Conservation (phyloP, 2,329 filamentous ascomycete genomes). For the Pseudodiploospora longispora region DNA sequence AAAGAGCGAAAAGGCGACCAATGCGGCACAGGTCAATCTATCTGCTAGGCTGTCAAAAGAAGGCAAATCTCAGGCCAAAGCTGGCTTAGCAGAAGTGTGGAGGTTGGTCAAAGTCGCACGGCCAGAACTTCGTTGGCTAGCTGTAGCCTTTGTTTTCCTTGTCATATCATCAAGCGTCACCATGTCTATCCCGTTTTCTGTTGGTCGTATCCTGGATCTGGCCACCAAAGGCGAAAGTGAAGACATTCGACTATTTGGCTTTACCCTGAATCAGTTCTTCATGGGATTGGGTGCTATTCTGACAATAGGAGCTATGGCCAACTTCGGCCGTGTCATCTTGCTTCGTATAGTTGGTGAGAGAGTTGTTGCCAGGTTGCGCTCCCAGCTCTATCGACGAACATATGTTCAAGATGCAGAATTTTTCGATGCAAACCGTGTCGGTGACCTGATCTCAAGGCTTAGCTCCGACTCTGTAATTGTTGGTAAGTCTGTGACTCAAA, state of each 20-base stretch:
- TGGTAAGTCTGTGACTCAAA: conserved; percentile 96
- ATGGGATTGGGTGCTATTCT: conserved; percentile 67
- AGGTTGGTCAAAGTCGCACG: conserved; percentile 81
- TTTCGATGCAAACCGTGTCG: conserved; percentile 95
- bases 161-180: conserved; percentile 86
- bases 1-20: conserved; percentile 74
- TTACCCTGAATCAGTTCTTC: conserved; percentile 85
- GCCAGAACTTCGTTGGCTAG: conserved; percentile 73
- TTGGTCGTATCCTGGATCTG: conserved; percentile 89
- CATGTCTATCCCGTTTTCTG: conserved; percentile 94
- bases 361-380: conserved; percentile 82
- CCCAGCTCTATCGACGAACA: conserved; percentile 82
- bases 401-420: conserved; percentile 98
- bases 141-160: conserved; percentile 73
- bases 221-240: conserved; percentile 66
- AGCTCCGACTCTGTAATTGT: conserved; percentile 97
- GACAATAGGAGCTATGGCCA: conserved; percentile 76
- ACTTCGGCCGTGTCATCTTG: conserved; percentile 89
- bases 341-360: conserved; percentile 90
- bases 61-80: conserved; percentile 48
- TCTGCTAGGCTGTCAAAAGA: conserved; percentile 82
- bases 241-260: conserved; percentile 67
- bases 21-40: conserved; percentile 84
- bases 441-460: conserved; percentile 89
- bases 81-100: conserved; percentile 70